Evolutionary conservation across 352 stramenopile genomes (phyloP).

Genomic region (Pythium brassicae): DNA sequence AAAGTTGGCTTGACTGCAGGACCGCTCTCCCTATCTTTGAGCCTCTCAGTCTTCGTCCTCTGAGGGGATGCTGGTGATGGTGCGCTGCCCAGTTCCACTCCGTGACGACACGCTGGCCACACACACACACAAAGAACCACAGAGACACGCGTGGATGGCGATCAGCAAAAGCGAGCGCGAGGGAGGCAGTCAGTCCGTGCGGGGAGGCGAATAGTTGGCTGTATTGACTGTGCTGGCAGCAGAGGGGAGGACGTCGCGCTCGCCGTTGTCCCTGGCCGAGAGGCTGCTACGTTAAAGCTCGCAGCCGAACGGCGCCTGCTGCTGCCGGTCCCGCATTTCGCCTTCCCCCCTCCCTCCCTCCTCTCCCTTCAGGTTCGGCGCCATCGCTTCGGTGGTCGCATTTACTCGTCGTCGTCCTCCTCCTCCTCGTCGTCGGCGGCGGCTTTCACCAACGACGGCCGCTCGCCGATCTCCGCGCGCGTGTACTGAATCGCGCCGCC

Average conservation of each 20-base stretch:
- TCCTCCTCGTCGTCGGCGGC: conserved; percentile 24
- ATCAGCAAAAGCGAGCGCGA: not conserved
- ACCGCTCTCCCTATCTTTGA: not conserved
- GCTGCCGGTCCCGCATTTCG: not conserved
- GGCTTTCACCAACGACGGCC: conserved; percentile 49
- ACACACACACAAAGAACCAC: not conserved
- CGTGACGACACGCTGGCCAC: not conserved
- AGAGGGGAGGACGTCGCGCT: not conserved
- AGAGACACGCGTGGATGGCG: too few species aligned
- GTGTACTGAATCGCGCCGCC: conserved; percentile 60
- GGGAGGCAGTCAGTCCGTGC: not conserved
- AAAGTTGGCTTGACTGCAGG: not conserved
- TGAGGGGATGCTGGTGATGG: too few species aligned
- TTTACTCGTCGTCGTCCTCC: conserved; percentile 40
- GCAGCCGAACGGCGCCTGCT: not conserved
- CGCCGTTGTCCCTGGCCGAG: not conserved
- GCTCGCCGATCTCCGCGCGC: conserved; percentile 59
- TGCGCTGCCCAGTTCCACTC: too few species aligned
- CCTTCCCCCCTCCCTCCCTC: not conserved
- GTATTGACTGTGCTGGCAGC: not conserved
- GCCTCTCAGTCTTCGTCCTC: not conserved
- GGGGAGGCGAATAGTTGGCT: not conserved
- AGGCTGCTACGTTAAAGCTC: conserved; percentile 1
- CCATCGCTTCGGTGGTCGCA: not conserved
- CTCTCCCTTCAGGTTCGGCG: not conserved